Base-by-base conservation (phyloP, 371 early-diverging fungal genomes). In the Syncephalastrum contaminatum region DNA sequence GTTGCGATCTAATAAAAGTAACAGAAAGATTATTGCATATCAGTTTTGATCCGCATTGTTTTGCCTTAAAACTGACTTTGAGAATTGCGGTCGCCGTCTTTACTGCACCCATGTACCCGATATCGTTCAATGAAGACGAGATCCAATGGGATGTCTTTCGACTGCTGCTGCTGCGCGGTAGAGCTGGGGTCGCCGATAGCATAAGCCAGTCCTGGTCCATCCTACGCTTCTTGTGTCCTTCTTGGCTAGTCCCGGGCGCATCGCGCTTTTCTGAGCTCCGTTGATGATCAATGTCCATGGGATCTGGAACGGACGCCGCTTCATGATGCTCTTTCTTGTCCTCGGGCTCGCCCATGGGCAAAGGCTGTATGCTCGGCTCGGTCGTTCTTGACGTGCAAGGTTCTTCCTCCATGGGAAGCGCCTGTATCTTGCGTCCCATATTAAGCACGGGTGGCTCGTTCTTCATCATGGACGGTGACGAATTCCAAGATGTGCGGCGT, bases 71-170 rank as follows among this genome's bases (percentile, higher is more conserved):
- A 54, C 21, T 56, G 41, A 71, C 64, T 58, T 73, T 78, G 0
- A 77, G 42, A n/a, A 73, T 27, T 3, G 54, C 63, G 2, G 74
- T 67, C 8, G 56, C 51, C 5, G 58, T 74, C 48, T 66, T 75
- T 41, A 54, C 43, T 19, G 42, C 45, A 50, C 40, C 51, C 30
- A 45, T 21, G 21, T 20, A 69, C 10, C 36, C 36, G 10, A 30
- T 30, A 30, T 30, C 36, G 36, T 2, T 30, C 36, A 30, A 30
- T 0, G 36, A 30, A 12, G 36, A 30, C 36, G 36, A 30, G 36
- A 30, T 5, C 36, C 36, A 30, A 30, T 12, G 36, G 2, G 36
- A 10, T 12, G 10, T 30, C 12, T 30, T 30, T 10, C 12, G 8
- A 0, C 2, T 8, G 0, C 10, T 10, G 8, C 10, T 30, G 36